These are phyloP conservation scores for Diplocarpon rosae DNA, from an alignment of 2,329 filamentous ascomycete species.

Conservation along the genomic window DNA sequence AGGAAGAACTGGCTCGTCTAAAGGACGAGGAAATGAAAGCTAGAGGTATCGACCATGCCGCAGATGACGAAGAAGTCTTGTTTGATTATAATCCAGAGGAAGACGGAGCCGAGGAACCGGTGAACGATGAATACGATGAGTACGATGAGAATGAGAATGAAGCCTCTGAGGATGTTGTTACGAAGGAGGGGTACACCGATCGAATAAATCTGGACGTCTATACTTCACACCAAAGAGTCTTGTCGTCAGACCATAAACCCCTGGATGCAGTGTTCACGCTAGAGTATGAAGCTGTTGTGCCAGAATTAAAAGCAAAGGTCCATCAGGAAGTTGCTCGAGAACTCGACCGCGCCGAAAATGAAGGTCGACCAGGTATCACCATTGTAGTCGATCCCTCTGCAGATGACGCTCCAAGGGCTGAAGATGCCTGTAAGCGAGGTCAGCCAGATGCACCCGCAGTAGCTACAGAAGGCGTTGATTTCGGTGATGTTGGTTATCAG, in stretches of 20 bases:
- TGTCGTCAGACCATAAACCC: slow-evolving; percentile 94
- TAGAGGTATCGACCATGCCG: slow-evolving; percentile 61
- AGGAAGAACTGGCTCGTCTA: slow-evolving; percentile 55
- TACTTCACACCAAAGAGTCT: slow-evolving; percentile 75
- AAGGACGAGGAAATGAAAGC: slow-evolving; percentile 80
- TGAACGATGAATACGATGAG: slow-evolving; percentile 38
- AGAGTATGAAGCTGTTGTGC: slow-evolving; percentile 76
- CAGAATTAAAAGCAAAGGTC: slow-evolving; percentile 71
- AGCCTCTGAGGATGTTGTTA: slow-evolving; percentile 36
- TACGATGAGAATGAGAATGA: slow-evolving; percentile 33
- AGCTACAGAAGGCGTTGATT: slow-evolving; percentile 51
- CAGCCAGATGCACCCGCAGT: slow-evolving; percentile 26
- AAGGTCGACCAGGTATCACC: slow-evolving; percentile 71
- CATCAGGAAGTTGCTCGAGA: slow-evolving; percentile 81
- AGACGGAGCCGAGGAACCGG: slow-evolving; percentile 46
- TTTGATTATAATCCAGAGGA: slow-evolving; percentile 85
- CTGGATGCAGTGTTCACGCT: slow-evolving; percentile 73
- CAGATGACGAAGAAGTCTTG: slow-evolving; percentile 69
- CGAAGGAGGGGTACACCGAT: slow-evolving; percentile 47
- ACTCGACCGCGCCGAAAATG: slow-evolving; percentile 84
- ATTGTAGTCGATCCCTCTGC: slow-evolving; percentile 60
- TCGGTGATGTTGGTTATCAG: slow-evolving; percentile 64
- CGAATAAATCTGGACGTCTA: slow-evolving; percentile 55
- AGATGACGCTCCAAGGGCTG: slow-evolving; percentile 19
- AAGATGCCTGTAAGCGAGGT: slow-evolving; percentile 8